A percentile compares a stretch with the other conserved stretches of the same genome.
phyloP scores from a whole-genome alignment of 1,284 basidiomycete genomes.

The Tilletia indica region DNA sequence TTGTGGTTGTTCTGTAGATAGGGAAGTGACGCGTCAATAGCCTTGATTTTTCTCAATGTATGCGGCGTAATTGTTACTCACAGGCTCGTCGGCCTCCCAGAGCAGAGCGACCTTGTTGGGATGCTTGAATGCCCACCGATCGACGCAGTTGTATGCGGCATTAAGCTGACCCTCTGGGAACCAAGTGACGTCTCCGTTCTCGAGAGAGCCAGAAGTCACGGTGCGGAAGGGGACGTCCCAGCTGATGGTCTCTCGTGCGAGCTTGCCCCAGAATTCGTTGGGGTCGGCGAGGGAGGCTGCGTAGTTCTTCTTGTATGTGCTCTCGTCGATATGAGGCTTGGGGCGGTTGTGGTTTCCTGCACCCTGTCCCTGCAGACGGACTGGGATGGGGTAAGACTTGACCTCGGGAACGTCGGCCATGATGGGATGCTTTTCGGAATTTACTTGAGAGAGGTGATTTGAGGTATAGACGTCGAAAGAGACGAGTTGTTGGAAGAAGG shows the following conservation, averaged over 20 bases:
- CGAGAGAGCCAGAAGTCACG: slow-evolving; percentile 79
- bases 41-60: no score
- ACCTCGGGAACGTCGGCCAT: slow-evolving; percentile 37
- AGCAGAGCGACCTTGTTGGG: slow-evolving; percentile 93
- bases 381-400: slow-evolving; percentile 37
- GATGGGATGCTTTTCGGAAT: no score
- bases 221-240: slow-evolving; percentile 92
- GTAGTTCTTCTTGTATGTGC: slow-evolving; percentile 39
- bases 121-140: slow-evolving; percentile 87
- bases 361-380: slow-evolving; percentile 38
- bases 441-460: no score
- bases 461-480: no score
- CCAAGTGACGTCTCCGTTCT: slow-evolving; percentile 86
- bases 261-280: slow-evolving; percentile 60
- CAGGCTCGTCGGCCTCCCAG: slow-evolving; percentile 95
- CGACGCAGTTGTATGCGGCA: slow-evolving; percentile 95
- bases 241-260: slow-evolving; percentile 75
- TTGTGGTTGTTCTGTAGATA: slow-evolving; percentile 8
- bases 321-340: slow-evolving; percentile 39
- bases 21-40: neutral
- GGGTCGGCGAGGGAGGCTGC: slow-evolving; percentile 40
- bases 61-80: neutral
- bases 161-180: slow-evolving; percentile 64
- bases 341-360: slow-evolving; percentile 32
- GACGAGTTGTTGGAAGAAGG: neutral